phyloP scores from a whole-genome alignment of 352 stramenopile species.

The Blastocystis sp. region DNA sequence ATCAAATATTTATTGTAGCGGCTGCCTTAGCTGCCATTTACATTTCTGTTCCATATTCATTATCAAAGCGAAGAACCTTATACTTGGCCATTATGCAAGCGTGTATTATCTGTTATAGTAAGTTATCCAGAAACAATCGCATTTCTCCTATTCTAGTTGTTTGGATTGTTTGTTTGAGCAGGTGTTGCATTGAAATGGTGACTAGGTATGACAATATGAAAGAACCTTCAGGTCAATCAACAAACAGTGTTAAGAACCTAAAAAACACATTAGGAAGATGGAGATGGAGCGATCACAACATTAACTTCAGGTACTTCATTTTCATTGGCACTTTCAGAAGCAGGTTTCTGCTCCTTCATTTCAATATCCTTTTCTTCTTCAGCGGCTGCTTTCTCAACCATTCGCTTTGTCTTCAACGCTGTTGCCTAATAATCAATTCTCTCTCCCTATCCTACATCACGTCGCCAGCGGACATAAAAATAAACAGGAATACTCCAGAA shows the following conservation, averaged over 20 bases:
- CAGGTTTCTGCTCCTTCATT: slow-evolving; percentile 34
- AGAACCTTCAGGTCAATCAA: no score
- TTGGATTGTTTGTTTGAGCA: slow-evolving; percentile 16
- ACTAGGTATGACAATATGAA: neutral
- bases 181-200: neutral
- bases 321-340: neutral
- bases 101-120: slow-evolving; percentile 29
- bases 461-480: slow-evolving; percentile 47
- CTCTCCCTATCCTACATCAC: neutral
- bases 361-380: neutral
- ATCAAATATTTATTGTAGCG: neutral
- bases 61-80: slow-evolving; percentile 24
- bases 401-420: neutral
- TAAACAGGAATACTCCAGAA: slow-evolving; percentile 62
- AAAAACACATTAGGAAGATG: neutral
- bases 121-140: slow-evolving; percentile 43
- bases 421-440: neutral
- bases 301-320: neutral
- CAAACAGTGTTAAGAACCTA: neutral
- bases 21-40: slow-evolving; percentile 34
- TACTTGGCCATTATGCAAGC: slow-evolving; percentile 28
- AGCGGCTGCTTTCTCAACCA: neutral
- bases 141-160: slow-evolving; percentile 31
- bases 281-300: neutral
- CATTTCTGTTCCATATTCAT: slow-evolving; percentile 64